A percentile compares a stretch with the other conserved stretches of the same genome.
phyloP scores from a whole-genome alignment of 2,329 filamentous ascomycete species.

The Paraphaeosphaeria sporulosa region DNA sequence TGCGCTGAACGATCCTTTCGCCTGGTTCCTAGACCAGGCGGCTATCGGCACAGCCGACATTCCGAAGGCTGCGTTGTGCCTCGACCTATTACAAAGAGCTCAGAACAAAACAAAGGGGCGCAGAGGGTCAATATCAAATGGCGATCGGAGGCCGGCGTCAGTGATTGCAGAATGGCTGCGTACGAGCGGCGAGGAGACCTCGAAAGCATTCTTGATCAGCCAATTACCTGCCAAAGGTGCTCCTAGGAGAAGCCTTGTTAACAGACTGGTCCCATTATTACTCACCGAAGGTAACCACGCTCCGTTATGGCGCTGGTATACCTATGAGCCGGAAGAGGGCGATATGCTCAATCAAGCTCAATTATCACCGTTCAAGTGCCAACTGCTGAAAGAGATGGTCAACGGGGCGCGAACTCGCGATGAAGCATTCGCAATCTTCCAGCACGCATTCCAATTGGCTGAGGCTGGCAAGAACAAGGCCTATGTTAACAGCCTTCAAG shows the following conservation, averaged over 20 bases:
- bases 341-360: conserved; percentile 22
- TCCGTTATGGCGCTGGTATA: conserved; percentile 42
- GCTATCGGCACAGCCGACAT: conserved; percentile 48
- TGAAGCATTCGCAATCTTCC: conserved; percentile 33
- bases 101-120: conserved; percentile 9
- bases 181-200: conserved; percentile 38
- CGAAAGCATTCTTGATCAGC: conserved; percentile 34
- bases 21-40: conserved; percentile 52
- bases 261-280: conserved; percentile 31
- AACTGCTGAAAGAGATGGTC: conserved; percentile 36
- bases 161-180: conserved; percentile 40
- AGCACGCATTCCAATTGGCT: conserved; percentile 29
- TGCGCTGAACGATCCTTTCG: conserved; percentile 47
- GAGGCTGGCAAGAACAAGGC: conserved; percentile 16
- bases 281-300: conserved; percentile 30
- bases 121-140: conserved; percentile 9
- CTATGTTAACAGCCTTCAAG: conserved; percentile 21
- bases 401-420: conserved; percentile 22
- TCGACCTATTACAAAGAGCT: conserved; percentile 40
- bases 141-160: conserved; percentile 24
- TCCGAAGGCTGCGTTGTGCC: conserved; percentile 48
- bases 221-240: conserved; percentile 15
- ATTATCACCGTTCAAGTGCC: conserved; percentile 28
- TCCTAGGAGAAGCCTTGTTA: conserved; percentile 20
- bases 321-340: conserved; percentile 27